Evolutionary conservation across 1,284 basidiomycete genomes (phyloP), one percentile per base, ranked within the genome.

Genomic region (Cryptococcus amylolentus): DNA sequence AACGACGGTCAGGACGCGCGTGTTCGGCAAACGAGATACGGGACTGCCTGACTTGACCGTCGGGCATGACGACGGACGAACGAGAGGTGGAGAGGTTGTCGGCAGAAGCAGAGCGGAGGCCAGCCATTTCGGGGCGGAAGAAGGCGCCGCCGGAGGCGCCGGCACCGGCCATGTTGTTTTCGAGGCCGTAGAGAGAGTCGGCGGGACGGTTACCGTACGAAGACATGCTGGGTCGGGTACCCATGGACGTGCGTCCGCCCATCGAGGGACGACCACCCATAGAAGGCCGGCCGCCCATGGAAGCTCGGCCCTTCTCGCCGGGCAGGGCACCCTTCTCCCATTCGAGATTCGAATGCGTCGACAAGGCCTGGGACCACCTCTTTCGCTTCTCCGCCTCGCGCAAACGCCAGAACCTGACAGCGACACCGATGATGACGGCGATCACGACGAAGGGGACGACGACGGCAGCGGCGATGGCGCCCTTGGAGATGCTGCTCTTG

Each of bases 391-490:
- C 81, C 54, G 79, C 79, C 60, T 82, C 81, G 66, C 80, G 84
- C 35, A 75, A 68, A 54, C 89, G 84, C 65, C 80, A 83, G 66
- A 82, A 80, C 66, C 79, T 89, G 49, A 75, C 62, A 0, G 79
- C 77, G 23, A 78, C 79, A 23, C 80, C 68, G 50, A 78, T 78
- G 31, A 86, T 60, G 41, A 74, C 76, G 48, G 80, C 79, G 60
- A 85, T 67, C 61, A 86, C 74, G 45, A 78, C 48, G 44, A 91
- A 78, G 1, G 88, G 86, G n/a, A 91, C 70, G 53, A 92, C 76
- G 55, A 90, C 81, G 10, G 87, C 90, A 1, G 87, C 91, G 2
- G 89, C 91, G 39, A 86, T 82, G 54, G 83, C 84, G 26, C 89
- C 91, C 60, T 80, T 83, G 26, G 82, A 77, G 26, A 81, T 66